Percentiles rank a stretch among this genome's conserved stretches.
These are phyloP conservation scores for Entomortierella lignicola DNA, from an alignment of 192 early-diverging fungal species.

Conservation along the genomic window DNA sequence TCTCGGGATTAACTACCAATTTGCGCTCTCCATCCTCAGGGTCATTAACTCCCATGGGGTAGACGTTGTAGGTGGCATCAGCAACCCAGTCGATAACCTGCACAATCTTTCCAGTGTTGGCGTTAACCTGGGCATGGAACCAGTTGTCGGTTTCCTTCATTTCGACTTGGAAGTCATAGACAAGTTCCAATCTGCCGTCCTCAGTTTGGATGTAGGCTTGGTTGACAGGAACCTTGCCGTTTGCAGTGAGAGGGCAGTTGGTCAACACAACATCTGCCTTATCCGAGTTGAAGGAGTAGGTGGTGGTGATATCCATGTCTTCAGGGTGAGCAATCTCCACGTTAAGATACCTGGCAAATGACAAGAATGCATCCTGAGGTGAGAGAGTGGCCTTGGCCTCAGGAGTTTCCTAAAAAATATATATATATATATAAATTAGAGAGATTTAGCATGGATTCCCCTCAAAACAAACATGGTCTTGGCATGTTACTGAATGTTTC, in stretches of 20 bases:
- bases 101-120: constrained; percentile 69
- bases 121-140: constrained; percentile 79
- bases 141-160: constrained; percentile 79
- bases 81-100: constrained; percentile 89
- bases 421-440: no score
- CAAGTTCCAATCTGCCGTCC: constrained; percentile 67
- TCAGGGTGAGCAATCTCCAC: constrained; percentile 61
- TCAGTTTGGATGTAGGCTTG: constrained; percentile 75
- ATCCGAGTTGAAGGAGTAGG: constrained; percentile 43
- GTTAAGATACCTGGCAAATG: constrained; percentile 70
- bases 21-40: constrained; percentile 74
- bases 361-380: constrained; percentile 73
- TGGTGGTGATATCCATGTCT: constrained; percentile 54
- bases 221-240: constrained; percentile 65
- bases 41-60: constrained; percentile 83
- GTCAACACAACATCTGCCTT: constrained; percentile 54
- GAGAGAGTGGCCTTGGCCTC: constrained; percentile 37
- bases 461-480: no score
- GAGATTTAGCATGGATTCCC: background rate
- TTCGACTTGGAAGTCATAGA: constrained; percentile 87
- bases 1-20: constrained; percentile 65
- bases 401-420: background rate
- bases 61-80: constrained; percentile 83
- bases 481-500: no score
- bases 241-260: constrained; percentile 65